A percentile compares a stretch with the other conserved stretches of the same genome.
phyloP scores from a whole-genome alignment of 192 early-diverging fungal genomes.

The Coemansia sp. region DNA sequence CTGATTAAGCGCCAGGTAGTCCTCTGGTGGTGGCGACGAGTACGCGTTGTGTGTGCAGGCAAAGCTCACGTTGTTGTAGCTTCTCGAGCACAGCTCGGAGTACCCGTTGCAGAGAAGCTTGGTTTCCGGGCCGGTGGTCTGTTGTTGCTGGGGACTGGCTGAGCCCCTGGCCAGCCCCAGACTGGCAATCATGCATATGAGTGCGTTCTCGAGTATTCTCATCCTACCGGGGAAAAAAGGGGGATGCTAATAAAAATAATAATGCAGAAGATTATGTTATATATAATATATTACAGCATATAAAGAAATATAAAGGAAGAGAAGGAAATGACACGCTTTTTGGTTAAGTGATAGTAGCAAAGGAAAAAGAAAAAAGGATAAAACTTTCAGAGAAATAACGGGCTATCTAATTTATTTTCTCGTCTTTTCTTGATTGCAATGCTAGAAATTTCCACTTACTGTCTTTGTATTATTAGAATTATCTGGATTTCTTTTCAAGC shows the following conservation, averaged over 20 bases:
- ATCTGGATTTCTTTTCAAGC: too few species aligned
- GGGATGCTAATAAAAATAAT: too few species aligned
- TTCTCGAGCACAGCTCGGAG: constrained; percentile 60
- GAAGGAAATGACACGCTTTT: neutral
- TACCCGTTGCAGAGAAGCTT: constrained; percentile 64
- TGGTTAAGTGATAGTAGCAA: neutral
- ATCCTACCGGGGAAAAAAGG: neutral
- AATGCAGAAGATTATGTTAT: too few species aligned
- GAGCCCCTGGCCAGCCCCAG: neutral
- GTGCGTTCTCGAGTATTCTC: neutral
- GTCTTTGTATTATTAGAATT: too few species aligned
- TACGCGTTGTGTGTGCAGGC: constrained; percentile 76
- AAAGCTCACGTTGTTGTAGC: constrained; percentile 66
- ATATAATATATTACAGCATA: too few species aligned
- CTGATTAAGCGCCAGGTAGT: constrained; percentile 61
- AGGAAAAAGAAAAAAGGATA: neutral
- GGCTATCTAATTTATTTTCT: too few species aligned
- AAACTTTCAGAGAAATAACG: neutral
- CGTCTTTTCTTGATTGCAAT: too few species aligned
- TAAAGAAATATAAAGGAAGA: too few species aligned
- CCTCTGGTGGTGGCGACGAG: constrained; percentile 51
- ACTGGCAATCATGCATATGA: neutral
- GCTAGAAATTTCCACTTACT: too few species aligned
- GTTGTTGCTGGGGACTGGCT: neutral
- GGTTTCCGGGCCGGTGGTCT: neutral